Conservation (phyloP, 495 filamentous ascomycete genomes). For the Astrothelium subdiscretum region DNA sequence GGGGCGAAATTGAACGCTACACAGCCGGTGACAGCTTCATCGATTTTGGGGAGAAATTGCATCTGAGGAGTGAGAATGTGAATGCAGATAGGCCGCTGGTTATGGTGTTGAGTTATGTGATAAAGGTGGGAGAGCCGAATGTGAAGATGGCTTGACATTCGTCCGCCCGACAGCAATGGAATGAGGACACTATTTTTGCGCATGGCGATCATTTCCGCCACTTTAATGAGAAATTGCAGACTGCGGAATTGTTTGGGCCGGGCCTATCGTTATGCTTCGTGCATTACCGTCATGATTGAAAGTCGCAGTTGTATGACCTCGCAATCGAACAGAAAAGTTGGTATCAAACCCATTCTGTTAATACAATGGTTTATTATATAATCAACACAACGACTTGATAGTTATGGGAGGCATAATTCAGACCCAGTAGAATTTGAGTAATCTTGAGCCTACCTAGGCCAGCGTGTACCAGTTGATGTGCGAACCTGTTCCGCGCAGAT, state of each 20-base stretch:
- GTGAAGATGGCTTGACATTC: conserved; percentile 1
- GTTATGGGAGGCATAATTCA: neutral
- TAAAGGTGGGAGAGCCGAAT: conserved; percentile 3
- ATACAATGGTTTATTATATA: too few species aligned
- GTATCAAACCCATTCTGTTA: neutral
- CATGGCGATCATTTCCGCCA: neutral
- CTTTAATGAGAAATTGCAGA: neutral
- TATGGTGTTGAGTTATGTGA: conserved; percentile 7
- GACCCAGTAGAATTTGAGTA: neutral
- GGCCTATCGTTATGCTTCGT: neutral
- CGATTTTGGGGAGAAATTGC: conserved; percentile 7
- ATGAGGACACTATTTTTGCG: neutral
- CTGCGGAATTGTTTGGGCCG: neutral
- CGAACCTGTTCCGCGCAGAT: neutral
- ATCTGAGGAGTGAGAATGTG: conserved; percentile 5
- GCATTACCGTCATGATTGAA: neutral
- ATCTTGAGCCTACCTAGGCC: neutral
- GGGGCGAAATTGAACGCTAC: conserved; percentile 6
- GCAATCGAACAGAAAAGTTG: neutral
- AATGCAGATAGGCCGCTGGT: neutral
- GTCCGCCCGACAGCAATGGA: neutral
- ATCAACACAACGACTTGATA: too few species aligned
- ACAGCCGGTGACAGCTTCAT: conserved; percentile 6
- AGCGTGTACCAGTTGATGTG: neutral
- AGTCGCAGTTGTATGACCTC: neutral